These are phyloP conservation scores for Calonectria leucothoes DNA, from an alignment of 2,329 filamentous ascomycete species.

Conservation along the genomic window DNA sequence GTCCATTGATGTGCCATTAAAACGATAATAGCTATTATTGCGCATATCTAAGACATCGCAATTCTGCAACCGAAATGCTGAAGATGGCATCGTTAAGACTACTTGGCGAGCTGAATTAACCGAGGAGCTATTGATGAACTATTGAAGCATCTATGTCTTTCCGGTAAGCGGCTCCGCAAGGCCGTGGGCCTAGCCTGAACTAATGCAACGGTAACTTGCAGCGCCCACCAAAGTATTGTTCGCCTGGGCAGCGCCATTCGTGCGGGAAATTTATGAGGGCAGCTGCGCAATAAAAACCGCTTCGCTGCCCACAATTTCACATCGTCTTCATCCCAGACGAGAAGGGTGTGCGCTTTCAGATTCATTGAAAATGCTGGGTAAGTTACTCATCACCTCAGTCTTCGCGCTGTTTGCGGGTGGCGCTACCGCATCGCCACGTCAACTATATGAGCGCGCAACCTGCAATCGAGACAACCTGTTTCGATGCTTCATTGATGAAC, in stretches of 20 bases:
- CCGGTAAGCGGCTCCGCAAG: slow-evolving; percentile 1
- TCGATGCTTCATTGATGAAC: slow-evolving; percentile 34
- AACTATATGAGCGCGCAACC: slow-evolving; percentile 16
- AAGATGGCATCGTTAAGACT: not conserved
- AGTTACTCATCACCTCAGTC: slow-evolving; percentile 6
- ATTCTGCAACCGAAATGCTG: not conserved
- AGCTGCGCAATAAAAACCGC: not conserved
- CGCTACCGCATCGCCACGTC: slow-evolving; percentile 22
- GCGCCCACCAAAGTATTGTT: not conserved
- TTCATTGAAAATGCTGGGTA: slow-evolving; percentile 1
- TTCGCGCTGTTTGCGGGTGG: slow-evolving; percentile 11
- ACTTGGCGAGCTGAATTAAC: slow-evolving; percentile 14
- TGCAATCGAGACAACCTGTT: slow-evolving; percentile 39
- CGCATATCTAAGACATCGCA: not conserved
- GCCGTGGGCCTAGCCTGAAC: not conserved
- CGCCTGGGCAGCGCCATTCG: no score
- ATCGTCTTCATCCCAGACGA: not conserved
- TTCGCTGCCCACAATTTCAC: no score
- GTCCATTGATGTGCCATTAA: no score
- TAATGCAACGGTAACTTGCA: not conserved
- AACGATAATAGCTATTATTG: no score
- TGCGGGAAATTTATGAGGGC: not conserved
- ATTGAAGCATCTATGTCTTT: slow-evolving; percentile 24
- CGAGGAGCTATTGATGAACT: slow-evolving; percentile 16
- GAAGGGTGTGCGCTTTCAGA: not conserved